phyloP scores from a whole-genome alignment of 1,284 basidiomycete genomes.

The Malassezia cuniculi region DNA sequence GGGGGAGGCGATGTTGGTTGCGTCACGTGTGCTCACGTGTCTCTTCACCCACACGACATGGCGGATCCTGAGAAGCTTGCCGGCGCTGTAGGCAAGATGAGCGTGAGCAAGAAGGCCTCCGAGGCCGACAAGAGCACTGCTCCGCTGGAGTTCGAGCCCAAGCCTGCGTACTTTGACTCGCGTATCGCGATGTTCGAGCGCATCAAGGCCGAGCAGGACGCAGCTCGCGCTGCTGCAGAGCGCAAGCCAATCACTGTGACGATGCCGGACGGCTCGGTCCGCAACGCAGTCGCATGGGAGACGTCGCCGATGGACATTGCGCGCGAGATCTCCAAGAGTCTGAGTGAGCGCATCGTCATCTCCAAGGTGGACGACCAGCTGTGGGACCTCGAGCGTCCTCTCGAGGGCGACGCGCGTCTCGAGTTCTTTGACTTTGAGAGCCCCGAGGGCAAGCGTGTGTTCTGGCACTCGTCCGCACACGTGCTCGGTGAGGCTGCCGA shows the following conservation, averaged over 20 bases:
- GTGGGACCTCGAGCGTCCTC: conserved; percentile 88
- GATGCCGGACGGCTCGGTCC: conserved; percentile 70
- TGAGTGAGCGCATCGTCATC: conserved; percentile 82
- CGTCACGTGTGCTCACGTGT: no score
- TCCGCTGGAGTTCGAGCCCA: conserved; percentile 55
- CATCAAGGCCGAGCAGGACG: conserved; percentile 73
- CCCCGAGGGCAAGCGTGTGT: conserved; percentile 71
- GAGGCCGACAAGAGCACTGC: conserved; percentile 2
- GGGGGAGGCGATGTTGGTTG: no score
- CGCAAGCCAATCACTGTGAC: conserved; percentile 72
- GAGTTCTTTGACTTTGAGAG: conserved; percentile 88
- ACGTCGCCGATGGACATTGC: conserved; percentile 90
- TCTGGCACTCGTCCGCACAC: conserved; percentile 99
- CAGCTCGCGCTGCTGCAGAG: conserved; percentile 67
- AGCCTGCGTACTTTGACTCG: conserved; percentile 74
- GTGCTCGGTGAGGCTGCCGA: conserved; percentile 97
- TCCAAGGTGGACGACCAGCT: conserved; percentile 81
- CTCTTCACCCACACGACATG: no score
- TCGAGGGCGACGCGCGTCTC: conserved; percentile 69
- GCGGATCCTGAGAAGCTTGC: conserved; percentile 10
- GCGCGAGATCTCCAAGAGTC: conserved; percentile 68
- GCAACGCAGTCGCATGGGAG: conserved; percentile 80
- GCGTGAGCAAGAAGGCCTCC: conserved; percentile 8
- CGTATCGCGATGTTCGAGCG: conserved; percentile 81
- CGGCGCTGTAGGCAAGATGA: conserved; percentile 5